phyloP scores from a whole-genome alignment of 2,329 filamentous ascomycete genomes.

The Cladosporium sp. region DNA sequence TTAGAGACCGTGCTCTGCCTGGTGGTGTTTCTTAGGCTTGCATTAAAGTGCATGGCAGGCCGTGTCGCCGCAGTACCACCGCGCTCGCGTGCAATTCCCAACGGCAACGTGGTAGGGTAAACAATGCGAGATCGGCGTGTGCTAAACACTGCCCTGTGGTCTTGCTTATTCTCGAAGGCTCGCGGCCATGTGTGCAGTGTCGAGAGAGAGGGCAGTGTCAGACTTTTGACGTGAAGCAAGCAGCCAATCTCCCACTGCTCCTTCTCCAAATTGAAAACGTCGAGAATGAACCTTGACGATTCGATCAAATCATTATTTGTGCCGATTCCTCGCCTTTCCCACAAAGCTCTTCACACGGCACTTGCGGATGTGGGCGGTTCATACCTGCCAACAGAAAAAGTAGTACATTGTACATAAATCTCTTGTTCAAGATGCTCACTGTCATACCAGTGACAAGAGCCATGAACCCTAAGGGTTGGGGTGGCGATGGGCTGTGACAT shows the following conservation, averaged over 20 bases:
- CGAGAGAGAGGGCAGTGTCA: background rate
- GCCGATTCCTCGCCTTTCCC: background rate
- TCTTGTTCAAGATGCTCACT: background rate
- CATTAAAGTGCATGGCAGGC: constrained; percentile 8
- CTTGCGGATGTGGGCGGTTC: background rate
- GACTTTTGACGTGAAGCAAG: background rate
- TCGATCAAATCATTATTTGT: background rate
- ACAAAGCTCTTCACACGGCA: background rate
- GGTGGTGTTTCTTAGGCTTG: constrained; percentile 12
- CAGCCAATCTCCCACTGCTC: background rate
- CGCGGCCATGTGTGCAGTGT: background rate
- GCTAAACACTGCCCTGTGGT: background rate
- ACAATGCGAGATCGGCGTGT: background rate
- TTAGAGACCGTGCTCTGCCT: constrained; percentile 1
- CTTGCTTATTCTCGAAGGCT: background rate
- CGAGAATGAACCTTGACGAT: background rate
- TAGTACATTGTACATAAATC: background rate
- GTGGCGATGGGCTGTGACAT: background rate
- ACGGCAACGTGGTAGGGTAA: background rate
- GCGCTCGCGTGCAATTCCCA: background rate
- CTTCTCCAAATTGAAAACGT: background rate
- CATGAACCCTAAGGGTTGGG: background rate
- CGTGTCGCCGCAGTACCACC: constrained; percentile 17
- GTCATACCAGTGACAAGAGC: background rate
- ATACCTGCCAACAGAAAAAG: background rate